Percentiles rank a stretch among this genome's conserved stretches.
Conservation (phyloP, 495 filamentous ascomycete species). For the Staphylotrichum tortipilum region DNA sequence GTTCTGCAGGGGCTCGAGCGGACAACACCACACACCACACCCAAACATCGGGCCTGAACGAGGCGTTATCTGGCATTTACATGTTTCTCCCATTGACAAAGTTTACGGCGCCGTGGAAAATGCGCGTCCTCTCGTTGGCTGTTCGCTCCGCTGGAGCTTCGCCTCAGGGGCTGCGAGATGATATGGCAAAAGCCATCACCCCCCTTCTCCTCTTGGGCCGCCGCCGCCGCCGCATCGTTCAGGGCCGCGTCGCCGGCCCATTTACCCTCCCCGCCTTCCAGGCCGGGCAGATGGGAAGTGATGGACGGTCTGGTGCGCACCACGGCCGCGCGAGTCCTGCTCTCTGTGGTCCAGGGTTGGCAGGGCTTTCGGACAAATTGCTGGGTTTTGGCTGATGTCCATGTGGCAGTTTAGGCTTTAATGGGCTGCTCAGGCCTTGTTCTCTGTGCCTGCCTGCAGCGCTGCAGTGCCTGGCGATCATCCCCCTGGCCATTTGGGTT, state of each 20-base stretch:
- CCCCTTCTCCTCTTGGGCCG: background rate
- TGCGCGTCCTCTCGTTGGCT: too few species aligned
- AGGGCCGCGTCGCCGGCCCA: constrained; percentile 14
- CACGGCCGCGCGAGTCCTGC: background rate
- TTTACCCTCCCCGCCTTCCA: constrained; percentile 19
- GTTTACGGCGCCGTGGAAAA: too few species aligned
- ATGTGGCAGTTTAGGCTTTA: constrained; percentile 29
- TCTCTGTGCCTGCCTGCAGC: constrained; percentile 9
- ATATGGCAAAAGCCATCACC: too few species aligned
- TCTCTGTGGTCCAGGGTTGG: constrained; percentile 1
- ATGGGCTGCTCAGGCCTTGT: constrained; percentile 4
- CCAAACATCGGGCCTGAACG: background rate
- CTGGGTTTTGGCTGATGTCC: constrained; percentile 30
- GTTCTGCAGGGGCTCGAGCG: constrained; percentile 6
- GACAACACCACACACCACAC: too few species aligned
- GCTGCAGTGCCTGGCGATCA: constrained; percentile 16
- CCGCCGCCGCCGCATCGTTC: background rate
- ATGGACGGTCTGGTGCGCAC: background rate
- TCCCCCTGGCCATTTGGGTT: constrained; percentile 2
- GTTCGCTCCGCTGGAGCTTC: too few species aligned
- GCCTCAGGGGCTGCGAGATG: too few species aligned
- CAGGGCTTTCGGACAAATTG: constrained; percentile 22
- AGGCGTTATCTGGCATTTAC: background rate
- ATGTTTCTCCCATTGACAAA: background rate
- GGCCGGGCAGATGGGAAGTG: constrained; percentile 18